Percentiles rank a stretch among this genome's conserved stretches.
phyloP scores from a whole-genome alignment of 2,329 filamentous ascomycete genomes.

The Drechslerella stenobrocha region DNA sequence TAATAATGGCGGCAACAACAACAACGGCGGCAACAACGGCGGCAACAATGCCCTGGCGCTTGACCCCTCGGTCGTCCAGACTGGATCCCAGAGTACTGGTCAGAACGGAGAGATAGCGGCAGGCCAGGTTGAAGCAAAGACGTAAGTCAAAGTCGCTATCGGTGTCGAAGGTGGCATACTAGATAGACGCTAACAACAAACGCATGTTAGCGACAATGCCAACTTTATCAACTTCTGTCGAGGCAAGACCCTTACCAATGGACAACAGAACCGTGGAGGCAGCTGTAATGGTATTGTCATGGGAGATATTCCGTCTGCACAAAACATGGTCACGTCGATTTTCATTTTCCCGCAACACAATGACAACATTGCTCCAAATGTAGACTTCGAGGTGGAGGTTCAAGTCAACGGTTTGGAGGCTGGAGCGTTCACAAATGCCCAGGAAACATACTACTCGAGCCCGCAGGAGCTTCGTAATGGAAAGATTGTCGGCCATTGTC shows the following conservation, averaged over 20 bases:
- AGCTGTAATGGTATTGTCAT: constrained; percentile 66
- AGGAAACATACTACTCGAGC: constrained; percentile 62
- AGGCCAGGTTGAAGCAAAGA: constrained; percentile 58
- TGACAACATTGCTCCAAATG: constrained; percentile 56
- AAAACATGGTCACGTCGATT: constrained; percentile 63
- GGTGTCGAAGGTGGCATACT: no score
- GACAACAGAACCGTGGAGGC: constrained; percentile 59
- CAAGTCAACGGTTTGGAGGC: constrained; percentile 60
- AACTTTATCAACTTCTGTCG: constrained; percentile 67
- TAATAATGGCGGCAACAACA: constrained; percentile 14
- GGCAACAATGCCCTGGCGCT: constrained; percentile 51
- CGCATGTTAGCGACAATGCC: constrained; percentile 57
- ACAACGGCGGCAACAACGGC: constrained; percentile 15
- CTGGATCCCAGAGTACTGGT: constrained; percentile 56
- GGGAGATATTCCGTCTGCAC: constrained; percentile 61
- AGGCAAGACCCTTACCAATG: constrained; percentile 63
- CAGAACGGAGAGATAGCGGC: constrained; percentile 54
- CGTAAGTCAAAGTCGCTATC: no score
- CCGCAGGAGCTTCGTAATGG: constrained; percentile 60
- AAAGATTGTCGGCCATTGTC: constrained; percentile 58
- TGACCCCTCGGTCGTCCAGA: constrained; percentile 57
- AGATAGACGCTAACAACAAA: neutral
- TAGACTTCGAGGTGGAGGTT: constrained; percentile 60
- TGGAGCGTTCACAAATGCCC: constrained; percentile 63
- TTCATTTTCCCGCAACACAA: constrained; percentile 59